Percentiles rank a stretch among this genome's conserved stretches.
phyloP scores from a whole-genome alignment of 2,329 filamentous ascomycete genomes.

The Leptographium galeiforme region DNA sequence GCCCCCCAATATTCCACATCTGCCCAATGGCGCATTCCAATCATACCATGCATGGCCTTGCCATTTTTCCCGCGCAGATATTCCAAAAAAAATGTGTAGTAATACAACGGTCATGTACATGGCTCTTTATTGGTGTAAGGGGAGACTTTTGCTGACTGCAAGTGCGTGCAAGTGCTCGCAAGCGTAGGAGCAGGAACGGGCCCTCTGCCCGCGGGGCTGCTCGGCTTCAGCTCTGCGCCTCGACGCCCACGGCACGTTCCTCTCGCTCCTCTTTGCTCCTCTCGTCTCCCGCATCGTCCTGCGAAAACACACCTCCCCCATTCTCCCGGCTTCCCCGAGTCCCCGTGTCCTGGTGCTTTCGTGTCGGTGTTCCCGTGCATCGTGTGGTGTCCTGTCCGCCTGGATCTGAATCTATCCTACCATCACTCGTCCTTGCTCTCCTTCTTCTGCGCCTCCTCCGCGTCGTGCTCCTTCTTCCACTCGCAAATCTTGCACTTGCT shows the following conservation, averaged over 20 bases:
- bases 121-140: background rate
- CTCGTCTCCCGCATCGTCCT: too few relatives aligned
- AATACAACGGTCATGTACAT: background rate
- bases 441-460: conserved; percentile 38
- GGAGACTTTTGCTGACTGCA: background rate
- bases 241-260: too few relatives aligned
- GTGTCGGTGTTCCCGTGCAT: background rate
- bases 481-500: conserved; percentile 58
- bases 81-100: background rate
- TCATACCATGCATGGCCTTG: too few relatives aligned
- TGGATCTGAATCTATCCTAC: background rate
- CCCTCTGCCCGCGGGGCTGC: too few relatives aligned
- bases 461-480: conserved; percentile 34
- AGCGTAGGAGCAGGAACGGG: background rate
- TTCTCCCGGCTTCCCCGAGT: too few relatives aligned
- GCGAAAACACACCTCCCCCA: too few relatives aligned
- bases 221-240: too few relatives aligned
- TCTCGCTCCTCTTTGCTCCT: too few relatives aligned
- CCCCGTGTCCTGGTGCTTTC: too few relatives aligned
- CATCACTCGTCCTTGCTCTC: conserved; percentile 27
- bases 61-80: too few relatives aligned
- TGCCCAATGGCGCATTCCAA: background rate
- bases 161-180: background rate
- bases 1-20: background rate
- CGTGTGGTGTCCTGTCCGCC: background rate